These are phyloP conservation scores for Penicillium chermesinum DNA, from an alignment of 495 filamentous ascomycete species.

Conservation along the genomic window DNA sequence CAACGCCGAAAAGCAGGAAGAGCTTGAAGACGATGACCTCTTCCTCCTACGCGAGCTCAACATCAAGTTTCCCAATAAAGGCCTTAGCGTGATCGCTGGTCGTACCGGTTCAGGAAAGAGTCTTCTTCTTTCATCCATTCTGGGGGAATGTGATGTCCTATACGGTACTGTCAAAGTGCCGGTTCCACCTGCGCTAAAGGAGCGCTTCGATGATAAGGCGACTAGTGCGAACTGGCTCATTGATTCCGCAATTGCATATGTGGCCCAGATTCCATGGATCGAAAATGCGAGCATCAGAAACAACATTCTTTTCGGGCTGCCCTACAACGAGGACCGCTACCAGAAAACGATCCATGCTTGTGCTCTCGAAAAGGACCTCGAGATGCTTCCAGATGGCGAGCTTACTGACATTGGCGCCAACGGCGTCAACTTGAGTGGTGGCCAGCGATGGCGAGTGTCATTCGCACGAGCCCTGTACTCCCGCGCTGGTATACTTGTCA, in stretches of 20 bases:
- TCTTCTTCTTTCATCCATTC: slow-evolving; percentile 54
- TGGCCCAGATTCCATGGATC: slow-evolving; percentile 82
- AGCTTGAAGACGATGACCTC: slow-evolving; percentile 36
- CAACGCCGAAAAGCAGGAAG: slow-evolving; percentile 42
- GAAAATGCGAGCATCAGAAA: slow-evolving; percentile 74
- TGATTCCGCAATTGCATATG: slow-evolving; percentile 63
- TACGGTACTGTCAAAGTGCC: slow-evolving; percentile 47
- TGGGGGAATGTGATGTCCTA: slow-evolving; percentile 55
- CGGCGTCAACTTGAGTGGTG: slow-evolving; percentile 79
- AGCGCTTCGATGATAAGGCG: slow-evolving; percentile 21
- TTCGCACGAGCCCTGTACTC: slow-evolving; percentile 78
- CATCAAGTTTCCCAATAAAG: slow-evolving; percentile 58
- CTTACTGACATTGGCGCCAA: slow-evolving; percentile 76
- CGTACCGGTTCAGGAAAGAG: slow-evolving; percentile 61
- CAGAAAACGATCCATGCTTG: slow-evolving; percentile 61
- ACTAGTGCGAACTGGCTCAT: slow-evolving; percentile 37
- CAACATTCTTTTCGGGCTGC: slow-evolving; percentile 70
- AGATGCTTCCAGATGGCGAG: slow-evolving; percentile 69
- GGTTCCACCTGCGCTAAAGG: slow-evolving; percentile 15
- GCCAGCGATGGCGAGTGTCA: slow-evolving; percentile 76
- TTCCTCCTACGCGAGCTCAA: slow-evolving; percentile 56
- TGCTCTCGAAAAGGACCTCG: slow-evolving; percentile 66
- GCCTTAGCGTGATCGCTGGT: slow-evolving; percentile 60
- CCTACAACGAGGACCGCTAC: slow-evolving; percentile 61
- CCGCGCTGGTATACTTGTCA: slow-evolving; percentile 67